Evolutionary conservation across 2,329 filamentous ascomycete species (phyloP).

Genomic region (Penicillium sp.): DNA sequence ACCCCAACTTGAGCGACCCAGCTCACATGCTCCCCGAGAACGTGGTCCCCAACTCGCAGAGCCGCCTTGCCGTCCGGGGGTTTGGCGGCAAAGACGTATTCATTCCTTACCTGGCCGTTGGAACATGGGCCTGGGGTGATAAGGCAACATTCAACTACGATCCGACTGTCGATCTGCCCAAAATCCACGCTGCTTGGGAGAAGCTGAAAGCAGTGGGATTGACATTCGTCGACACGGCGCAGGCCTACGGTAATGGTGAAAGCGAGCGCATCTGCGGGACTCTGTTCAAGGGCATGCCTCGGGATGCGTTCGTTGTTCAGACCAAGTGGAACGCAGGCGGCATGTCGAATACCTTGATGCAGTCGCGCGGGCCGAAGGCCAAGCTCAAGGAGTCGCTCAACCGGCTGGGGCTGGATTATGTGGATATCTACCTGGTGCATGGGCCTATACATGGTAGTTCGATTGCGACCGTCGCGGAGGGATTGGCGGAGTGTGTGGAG

Average conservation of each 20-base stretch:
- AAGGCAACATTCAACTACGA: conserved; percentile 37
- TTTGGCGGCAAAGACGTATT: conserved; percentile 25
- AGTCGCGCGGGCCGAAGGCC: conserved; percentile 36
- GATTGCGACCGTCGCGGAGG: conserved; percentile 44
- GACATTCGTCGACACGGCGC: conserved; percentile 49
- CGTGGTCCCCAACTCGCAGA: conserved; percentile 20
- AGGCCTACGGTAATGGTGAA: conserved; percentile 46
- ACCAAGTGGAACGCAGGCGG: conserved; percentile 41
- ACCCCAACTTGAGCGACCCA: conserved; percentile 22
- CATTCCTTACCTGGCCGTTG: conserved; percentile 30
- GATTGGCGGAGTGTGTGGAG: conserved; percentile 47
- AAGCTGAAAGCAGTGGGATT: conserved; percentile 38
- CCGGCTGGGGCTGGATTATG: conserved; percentile 43
- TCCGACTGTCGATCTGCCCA: conserved; percentile 34
- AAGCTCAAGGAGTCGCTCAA: conserved; percentile 42
- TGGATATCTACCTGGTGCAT: conserved; percentile 48
- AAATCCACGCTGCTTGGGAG: conserved; percentile 42
- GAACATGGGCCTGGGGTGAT: conserved; percentile 35
- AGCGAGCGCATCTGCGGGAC: conserved; percentile 46
- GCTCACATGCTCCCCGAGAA: conserved; percentile 24
- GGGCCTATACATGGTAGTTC: conserved; percentile 46
- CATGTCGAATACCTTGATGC: conserved; percentile 35
- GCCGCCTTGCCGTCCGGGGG: conserved; percentile 25
- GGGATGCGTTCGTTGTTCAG: conserved; percentile 43
- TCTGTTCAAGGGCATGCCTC: conserved; percentile 40